Percentiles rank a stretch among this genome's conserved stretches.
These are phyloP conservation scores for Sclerospora graminicola DNA, from an alignment of 352 stramenopile species.

Conservation along the genomic window DNA sequence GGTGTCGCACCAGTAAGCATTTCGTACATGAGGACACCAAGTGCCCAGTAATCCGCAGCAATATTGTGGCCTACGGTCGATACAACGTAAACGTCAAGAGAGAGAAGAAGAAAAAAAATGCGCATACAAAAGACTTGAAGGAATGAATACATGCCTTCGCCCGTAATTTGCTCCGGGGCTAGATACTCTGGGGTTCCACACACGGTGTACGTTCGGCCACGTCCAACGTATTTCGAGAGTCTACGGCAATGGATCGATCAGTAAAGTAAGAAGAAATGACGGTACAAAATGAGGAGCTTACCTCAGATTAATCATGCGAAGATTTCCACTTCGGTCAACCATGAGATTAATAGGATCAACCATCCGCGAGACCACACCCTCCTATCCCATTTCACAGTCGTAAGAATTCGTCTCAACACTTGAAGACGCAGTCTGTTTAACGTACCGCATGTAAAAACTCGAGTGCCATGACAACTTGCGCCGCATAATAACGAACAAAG, in stretches of 20 bases:
- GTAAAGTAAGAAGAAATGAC: neutral
- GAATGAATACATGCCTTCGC: constrained; percentile 54
- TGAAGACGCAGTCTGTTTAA: neutral
- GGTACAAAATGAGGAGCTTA: too few species aligned
- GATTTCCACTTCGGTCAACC: constrained; percentile 69
- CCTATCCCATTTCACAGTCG: constrained; percentile 18
- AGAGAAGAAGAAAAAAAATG: too few species aligned
- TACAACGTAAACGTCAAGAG: neutral
- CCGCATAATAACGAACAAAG: constrained; percentile 80
- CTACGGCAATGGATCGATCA: constrained; percentile 15
- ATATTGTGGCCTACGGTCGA: constrained; percentile 59
- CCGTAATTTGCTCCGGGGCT: constrained; percentile 80
- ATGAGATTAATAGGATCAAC: constrained; percentile 76
- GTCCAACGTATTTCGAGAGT: constrained; percentile 79
- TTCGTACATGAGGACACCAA: constrained; percentile 92
- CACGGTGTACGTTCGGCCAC: constrained; percentile 76
- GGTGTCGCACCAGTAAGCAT: constrained; percentile 84
- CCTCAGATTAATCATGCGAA: constrained; percentile 78
- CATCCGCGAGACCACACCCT: constrained; percentile 71
- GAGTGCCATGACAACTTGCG: constrained; percentile 69
- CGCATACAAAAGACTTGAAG: too few species aligned
- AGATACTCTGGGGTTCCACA: constrained; percentile 81
- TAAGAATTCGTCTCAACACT: constrained; percentile 1
- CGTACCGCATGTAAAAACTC: constrained; percentile 73
- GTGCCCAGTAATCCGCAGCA: constrained; percentile 87